phyloP scores from a whole-genome alignment of 768 basidiomycete genomes.

The Termitomyces heimii region DNA sequence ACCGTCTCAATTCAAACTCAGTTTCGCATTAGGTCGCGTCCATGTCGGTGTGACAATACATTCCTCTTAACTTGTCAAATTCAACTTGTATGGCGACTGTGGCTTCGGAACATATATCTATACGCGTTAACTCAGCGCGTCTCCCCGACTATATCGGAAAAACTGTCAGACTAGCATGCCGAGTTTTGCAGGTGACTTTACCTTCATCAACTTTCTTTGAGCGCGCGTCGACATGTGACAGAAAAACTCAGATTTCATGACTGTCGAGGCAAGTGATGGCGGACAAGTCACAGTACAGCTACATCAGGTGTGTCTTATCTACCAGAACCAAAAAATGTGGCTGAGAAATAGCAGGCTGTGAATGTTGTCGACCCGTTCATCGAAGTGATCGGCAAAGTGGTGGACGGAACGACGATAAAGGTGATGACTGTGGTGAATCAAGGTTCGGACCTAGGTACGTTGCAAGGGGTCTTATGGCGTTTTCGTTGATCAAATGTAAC shows the following conservation, averaged over 20 bases:
- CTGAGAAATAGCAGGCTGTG: slow-evolving; percentile 26
- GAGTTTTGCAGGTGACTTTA: slow-evolving; percentile 42
- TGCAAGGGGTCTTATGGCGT: not conserved
- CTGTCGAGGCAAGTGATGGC: slow-evolving; percentile 64
- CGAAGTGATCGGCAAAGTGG: slow-evolving; percentile 63
- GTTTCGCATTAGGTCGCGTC: not conserved
- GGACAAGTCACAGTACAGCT: slow-evolving; percentile 49
- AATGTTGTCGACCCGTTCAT: slow-evolving; percentile 48
- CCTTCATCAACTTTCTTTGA: not conserved
- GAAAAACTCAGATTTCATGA: slow-evolving; percentile 40
- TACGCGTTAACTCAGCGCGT: slow-evolving; percentile 60
- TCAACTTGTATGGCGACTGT: not conserved
- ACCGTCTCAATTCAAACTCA: not conserved
- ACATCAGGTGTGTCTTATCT: slow-evolving; percentile 26
- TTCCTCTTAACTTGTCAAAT: not conserved
- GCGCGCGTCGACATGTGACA: slow-evolving; percentile 9
- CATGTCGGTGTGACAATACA: not conserved
- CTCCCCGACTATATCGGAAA: slow-evolving; percentile 46
- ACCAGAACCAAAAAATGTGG: not conserved
- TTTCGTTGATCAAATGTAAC: not conserved
- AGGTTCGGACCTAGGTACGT: slow-evolving; percentile 59
- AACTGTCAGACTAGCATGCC: slow-evolving; percentile 57
- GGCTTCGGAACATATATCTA: slow-evolving; percentile 38
- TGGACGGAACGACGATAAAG: slow-evolving; percentile 50
- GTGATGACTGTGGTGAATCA: slow-evolving; percentile 49